These are phyloP conservation scores for Monosporascus sp. DNA, from an alignment of 2,329 filamentous ascomycete species.

Conservation along the genomic window DNA sequence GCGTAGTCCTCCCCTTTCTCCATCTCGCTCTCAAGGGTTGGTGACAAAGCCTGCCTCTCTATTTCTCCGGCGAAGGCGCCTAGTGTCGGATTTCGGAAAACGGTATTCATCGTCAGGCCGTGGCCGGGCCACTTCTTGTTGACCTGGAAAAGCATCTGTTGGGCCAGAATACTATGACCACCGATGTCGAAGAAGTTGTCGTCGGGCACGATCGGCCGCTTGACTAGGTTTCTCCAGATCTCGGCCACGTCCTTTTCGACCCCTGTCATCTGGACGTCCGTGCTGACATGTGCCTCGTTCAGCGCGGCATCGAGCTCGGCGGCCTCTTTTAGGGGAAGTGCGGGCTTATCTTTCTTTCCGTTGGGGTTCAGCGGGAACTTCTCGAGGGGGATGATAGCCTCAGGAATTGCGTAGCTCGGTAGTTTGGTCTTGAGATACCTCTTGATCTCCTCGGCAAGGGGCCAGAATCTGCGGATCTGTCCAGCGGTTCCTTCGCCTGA, in stretches of 20 bases:
- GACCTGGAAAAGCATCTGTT: conserved; percentile 65
- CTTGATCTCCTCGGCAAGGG: conserved; percentile 17
- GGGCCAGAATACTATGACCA: conserved; percentile 66
- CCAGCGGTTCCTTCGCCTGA: background rate
- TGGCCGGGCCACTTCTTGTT: background rate
- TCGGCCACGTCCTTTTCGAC: conserved; percentile 55
- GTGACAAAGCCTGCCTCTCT: background rate
- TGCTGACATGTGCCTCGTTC: conserved; percentile 11
- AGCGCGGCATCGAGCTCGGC: conserved; percentile 44
- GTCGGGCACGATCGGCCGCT: conserved; percentile 46
- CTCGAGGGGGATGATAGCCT: conserved; percentile 27
- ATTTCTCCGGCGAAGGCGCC: background rate
- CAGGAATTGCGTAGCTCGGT: conserved; percentile 59
- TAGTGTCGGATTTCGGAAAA: background rate
- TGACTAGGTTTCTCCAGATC: conserved; percentile 58
- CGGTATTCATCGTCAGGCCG: background rate
- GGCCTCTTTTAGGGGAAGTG: conserved; percentile 61
- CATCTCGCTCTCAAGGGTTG: background rate
- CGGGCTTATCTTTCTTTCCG: conserved; percentile 67
- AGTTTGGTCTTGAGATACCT: conserved; percentile 57
- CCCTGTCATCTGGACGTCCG: conserved; percentile 16
- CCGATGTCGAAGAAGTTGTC: conserved; percentile 66
- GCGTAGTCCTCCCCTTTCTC: background rate
- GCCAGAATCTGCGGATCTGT: background rate
- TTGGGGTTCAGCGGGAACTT: conserved; percentile 65